Evolutionary conservation across 2,329 filamentous ascomycete species (phyloP).

Genomic region (Hymenoscyphus scutula): DNA sequence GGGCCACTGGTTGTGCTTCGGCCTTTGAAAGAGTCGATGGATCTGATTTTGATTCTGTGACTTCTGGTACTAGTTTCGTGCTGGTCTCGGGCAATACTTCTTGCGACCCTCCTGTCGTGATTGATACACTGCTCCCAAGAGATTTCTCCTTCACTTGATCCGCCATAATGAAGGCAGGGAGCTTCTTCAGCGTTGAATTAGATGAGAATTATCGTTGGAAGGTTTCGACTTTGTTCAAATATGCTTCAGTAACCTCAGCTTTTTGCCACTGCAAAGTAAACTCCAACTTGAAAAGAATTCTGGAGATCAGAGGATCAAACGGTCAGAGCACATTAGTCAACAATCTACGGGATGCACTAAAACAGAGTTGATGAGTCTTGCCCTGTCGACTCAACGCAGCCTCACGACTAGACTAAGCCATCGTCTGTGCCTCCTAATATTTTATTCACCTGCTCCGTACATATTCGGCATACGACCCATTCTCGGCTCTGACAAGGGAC

Average conservation of each 20-base stretch:
- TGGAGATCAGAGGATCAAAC: background rate
- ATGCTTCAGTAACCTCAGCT: background rate
- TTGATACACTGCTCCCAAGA: background rate
- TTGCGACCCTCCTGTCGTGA: background rate
- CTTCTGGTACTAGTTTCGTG: background rate
- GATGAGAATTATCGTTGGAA: background rate
- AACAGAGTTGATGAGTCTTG: background rate
- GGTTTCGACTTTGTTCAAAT: background rate
- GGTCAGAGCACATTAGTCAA: background rate
- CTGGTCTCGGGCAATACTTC: background rate
- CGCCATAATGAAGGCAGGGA: background rate
- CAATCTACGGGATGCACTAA: background rate
- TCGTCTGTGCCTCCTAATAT: background rate
- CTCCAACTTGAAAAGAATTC: background rate
- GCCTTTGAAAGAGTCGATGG: background rate
- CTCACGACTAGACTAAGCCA: background rate
- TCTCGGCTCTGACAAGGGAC: background rate
- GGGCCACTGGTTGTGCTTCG: constrained; percentile 6
- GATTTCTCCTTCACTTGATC: background rate
- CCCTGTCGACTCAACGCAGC: background rate
- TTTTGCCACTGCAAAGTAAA: background rate
- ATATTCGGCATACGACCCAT: background rate
- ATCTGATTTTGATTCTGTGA: background rate
- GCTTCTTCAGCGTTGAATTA: background rate
- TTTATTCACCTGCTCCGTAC: background rate